Evolutionary conservation across 1,284 basidiomycete species (phyloP).

Genomic region (Malassezia furfur): DNA sequence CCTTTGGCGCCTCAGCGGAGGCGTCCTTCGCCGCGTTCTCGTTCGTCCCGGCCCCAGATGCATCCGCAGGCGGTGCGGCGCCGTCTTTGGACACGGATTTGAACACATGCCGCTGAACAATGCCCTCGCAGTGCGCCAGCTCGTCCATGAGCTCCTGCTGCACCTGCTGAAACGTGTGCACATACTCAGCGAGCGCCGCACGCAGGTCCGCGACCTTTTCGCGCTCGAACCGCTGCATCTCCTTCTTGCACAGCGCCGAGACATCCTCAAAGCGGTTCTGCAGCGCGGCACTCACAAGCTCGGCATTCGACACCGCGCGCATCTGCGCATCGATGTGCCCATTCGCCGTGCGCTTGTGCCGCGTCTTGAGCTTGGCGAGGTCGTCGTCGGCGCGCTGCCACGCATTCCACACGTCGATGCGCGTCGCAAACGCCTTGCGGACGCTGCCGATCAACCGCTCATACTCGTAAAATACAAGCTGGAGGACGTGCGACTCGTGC

Average conservation of each 20-base stretch:
- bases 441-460: slow-evolving; percentile 80
- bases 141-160: slow-evolving; percentile 62
- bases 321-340: slow-evolving; percentile 50
- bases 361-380: slow-evolving; percentile 60
- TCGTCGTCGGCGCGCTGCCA: slow-evolving; percentile 73
- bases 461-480: slow-evolving; percentile 81
- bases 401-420: slow-evolving; percentile 68
- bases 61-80: too few relatives aligned
- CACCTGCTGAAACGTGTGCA: slow-evolving; percentile 69
- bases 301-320: slow-evolving; percentile 25
- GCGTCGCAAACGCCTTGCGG: slow-evolving; percentile 74
- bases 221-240: slow-evolving; percentile 85
- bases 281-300: slow-evolving; percentile 22
- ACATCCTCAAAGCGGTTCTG: slow-evolving; percentile 79
- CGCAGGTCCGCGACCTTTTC: slow-evolving; percentile 86
- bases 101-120: slow-evolving; percentile 26
- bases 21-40: too few relatives aligned
- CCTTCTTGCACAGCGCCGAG: slow-evolving; percentile 74
- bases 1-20: too few relatives aligned
- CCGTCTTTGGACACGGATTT: too few relatives aligned
- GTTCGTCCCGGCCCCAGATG: too few relatives aligned
- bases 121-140: slow-evolving; percentile 28
- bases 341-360: slow-evolving; percentile 70
- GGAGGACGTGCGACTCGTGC: slow-evolving; percentile 37
- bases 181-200: slow-evolving; percentile 62